A percentile compares a stretch with the other conserved stretches of the same genome.
phyloP scores from a whole-genome alignment of 1,139 yeast genomes.

The Waltiozyma sp. region DNA sequence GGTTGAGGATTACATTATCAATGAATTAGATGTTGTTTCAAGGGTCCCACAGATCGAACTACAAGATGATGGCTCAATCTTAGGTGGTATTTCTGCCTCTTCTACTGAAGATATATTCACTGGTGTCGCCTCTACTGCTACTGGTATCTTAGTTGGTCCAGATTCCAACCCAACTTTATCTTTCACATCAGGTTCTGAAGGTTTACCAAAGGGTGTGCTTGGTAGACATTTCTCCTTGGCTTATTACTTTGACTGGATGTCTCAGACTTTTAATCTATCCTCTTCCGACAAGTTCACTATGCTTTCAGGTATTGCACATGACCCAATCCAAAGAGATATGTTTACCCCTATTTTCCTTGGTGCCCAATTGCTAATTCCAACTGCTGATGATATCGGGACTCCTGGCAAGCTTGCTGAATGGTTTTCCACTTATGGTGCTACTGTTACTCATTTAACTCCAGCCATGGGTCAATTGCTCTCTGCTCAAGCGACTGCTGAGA shows the following conservation, averaged over 20 bases:
- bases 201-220: slow-evolving; percentile 95
- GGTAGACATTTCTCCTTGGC: slow-evolving; percentile 97
- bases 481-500: slow-evolving; percentile 89
- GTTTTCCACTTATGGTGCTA: slow-evolving; percentile 87
- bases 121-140: slow-evolving; percentile 39
- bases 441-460: slow-evolving; percentile 96
- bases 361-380: slow-evolving; percentile 85
- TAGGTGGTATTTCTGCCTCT: slow-evolving; percentile 39
- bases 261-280: slow-evolving; percentile 66
- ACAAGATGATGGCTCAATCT: slow-evolving; percentile 62
- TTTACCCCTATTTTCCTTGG: slow-evolving; percentile 95
- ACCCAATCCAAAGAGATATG: slow-evolving; percentile 98
- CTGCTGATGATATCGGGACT: slow-evolving; percentile 95
- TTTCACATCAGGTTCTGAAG: slow-evolving; percentile 98
- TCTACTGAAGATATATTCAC: slow-evolving; percentile 39
- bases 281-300: slow-evolving; percentile 85
- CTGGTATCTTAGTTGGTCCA: slow-evolving; percentile 95
- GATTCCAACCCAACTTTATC: slow-evolving; percentile 95
- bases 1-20: slow-evolving; percentile 64
- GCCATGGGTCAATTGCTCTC: slow-evolving; percentile 98
- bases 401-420: slow-evolving; percentile 96
- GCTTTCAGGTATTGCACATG: slow-evolving; percentile 98
- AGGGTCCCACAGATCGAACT: slow-evolving; percentile 70
- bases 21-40: slow-evolving; percentile 62
- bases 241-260: slow-evolving; percentile 98